Evolutionary conservation across 257 asterid genomes (phyloP).

Genomic region (Nicotiana paniculata): DNA sequence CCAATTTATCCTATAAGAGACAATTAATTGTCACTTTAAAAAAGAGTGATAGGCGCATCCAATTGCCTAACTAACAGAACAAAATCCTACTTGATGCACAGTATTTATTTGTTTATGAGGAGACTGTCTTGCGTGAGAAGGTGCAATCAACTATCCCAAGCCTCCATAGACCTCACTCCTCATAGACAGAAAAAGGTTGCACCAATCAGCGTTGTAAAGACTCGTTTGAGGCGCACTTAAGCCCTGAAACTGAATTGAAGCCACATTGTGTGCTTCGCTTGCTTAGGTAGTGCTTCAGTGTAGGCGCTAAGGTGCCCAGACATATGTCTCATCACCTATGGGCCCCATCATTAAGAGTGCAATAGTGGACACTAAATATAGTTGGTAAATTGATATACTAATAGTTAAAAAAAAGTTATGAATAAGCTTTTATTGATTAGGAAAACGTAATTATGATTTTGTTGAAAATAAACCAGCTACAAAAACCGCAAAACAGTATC

Average conservation of each 20-base stretch:
- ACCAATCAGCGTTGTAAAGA: neutral
- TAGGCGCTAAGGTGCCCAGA: neutral
- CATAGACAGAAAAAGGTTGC: neutral
- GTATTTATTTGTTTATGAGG: neutral
- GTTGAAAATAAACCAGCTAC: neutral
- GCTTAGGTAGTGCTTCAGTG: neutral
- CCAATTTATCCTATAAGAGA: slow-evolving; percentile 66
- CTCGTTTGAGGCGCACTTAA: neutral
- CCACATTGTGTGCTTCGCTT: neutral
- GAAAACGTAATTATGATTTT: neutral
- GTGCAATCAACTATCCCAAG: neutral
- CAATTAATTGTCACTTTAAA: neutral
- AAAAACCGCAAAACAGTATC: neutral
- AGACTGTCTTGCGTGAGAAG: neutral
- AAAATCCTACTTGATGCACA: neutral
- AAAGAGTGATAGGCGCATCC: neutral
- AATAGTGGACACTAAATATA: neutral
- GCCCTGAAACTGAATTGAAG: neutral
- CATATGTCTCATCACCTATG: neutral
- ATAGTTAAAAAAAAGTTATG: neutral
- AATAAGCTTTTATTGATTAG: neutral
- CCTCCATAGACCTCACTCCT: neutral
- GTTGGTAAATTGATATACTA: neutral
- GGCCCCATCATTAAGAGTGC: neutral
- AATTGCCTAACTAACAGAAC: neutral